phyloP scores from a whole-genome alignment of 108 stramenopile genomes.

The Phaeodactylum tricornutum region DNA sequence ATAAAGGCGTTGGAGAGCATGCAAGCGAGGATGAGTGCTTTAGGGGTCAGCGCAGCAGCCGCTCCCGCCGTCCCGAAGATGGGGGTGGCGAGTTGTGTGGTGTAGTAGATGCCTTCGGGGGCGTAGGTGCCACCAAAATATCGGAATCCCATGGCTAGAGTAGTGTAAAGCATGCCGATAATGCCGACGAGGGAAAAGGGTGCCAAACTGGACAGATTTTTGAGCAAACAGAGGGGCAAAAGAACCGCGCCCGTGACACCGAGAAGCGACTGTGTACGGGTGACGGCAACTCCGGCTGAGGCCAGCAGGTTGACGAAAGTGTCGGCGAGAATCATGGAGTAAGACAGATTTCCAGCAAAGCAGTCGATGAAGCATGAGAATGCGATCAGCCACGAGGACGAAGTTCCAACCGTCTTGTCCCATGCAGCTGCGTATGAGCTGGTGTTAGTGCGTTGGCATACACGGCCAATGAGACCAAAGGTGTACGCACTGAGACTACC shows the following conservation, averaged over 20 bases:
- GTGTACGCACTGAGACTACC: slow-evolving; percentile 84
- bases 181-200: slow-evolving; percentile 85
- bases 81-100: slow-evolving; percentile 49
- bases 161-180: slow-evolving; percentile 85
- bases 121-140: slow-evolving; percentile 75
- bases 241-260: slow-evolving; percentile 74
- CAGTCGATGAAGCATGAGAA: slow-evolving; percentile 82
- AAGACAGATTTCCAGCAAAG: slow-evolving; percentile 78
- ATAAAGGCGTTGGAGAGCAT: slow-evolving; percentile 92
- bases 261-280: slow-evolving; percentile 47
- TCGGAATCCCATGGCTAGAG: slow-evolving; percentile 66
- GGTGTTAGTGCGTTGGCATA: slow-evolving; percentile 75
- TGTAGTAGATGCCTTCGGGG: slow-evolving; percentile 52
- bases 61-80: slow-evolving; percentile 63
- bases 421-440: slow-evolving; percentile 87
- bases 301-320: slow-evolving; percentile 64
- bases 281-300: slow-evolving; percentile 53
- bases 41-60: slow-evolving; percentile 65
- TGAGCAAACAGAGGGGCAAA: slow-evolving; percentile 88
- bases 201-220: slow-evolving; percentile 72
- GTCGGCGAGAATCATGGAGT: slow-evolving; percentile 95
- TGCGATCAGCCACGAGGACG: slow-evolving; percentile 70
- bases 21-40: slow-evolving; percentile 77
- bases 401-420: slow-evolving; percentile 70
- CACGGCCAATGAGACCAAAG: slow-evolving; percentile 84